phyloP scores from a whole-genome alignment of 106 monocot species.

The Dioscorea dumetorum region DNA sequence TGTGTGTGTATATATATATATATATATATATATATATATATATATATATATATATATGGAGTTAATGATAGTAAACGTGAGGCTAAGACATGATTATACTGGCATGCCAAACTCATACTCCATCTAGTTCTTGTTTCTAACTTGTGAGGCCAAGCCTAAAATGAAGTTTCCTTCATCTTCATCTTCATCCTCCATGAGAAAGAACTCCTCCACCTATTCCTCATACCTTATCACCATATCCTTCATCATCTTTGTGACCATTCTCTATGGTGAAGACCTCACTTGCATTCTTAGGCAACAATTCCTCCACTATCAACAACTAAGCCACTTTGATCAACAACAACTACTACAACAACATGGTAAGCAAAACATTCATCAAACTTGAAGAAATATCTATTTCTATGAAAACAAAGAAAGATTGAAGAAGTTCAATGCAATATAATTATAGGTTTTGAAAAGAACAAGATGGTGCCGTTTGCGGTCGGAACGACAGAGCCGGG shows the following conservation, averaged over 20 bases:
- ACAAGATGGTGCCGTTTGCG: conserved; percentile 29
- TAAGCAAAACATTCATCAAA: not conserved
- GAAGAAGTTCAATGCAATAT: not conserved
- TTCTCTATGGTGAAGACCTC: conserved; percentile 52
- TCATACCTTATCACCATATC: conserved; percentile 21
- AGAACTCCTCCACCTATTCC: conserved; percentile 15
- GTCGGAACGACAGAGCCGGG: conserved; percentile 18
- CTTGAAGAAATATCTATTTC: no score
- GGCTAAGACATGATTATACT: no score
- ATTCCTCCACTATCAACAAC: not conserved
- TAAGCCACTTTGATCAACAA: not conserved
- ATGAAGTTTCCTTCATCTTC: conserved; percentile 17
- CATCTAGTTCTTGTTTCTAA: no score
- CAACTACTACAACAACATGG: not conserved
- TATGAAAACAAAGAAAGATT: not conserved
- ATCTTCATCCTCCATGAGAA: conserved; percentile 10
- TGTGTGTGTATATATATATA: no score
- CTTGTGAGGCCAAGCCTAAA: not conserved
- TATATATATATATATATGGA: no score
- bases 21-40: no score
- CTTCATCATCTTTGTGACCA: conserved; percentile 37
- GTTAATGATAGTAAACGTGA: no score
- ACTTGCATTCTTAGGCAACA: conserved; percentile 21
- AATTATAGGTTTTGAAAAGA: conserved; percentile 21
- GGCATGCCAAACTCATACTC: no score